Evolutionary conservation across 2,329 filamentous ascomycete species (phyloP).

Genomic region (Thielaviopsis musarum): DNA sequence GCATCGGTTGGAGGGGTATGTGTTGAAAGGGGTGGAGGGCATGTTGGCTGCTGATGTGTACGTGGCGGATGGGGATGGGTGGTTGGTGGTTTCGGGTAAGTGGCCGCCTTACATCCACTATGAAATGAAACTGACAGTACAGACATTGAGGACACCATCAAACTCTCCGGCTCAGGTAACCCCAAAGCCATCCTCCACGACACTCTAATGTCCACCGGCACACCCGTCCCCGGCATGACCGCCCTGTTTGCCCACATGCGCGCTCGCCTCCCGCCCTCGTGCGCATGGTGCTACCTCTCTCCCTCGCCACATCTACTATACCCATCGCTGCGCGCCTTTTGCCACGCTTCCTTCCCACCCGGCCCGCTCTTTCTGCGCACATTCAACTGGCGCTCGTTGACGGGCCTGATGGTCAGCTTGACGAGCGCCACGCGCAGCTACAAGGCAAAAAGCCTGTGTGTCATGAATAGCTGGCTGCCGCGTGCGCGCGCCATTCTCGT

Average conservation of each 20-base stretch:
- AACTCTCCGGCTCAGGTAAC: constrained; percentile 68
- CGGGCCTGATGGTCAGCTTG: constrained; percentile 61
- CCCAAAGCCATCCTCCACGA: constrained; percentile 64
- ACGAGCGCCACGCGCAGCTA: constrained; percentile 72
- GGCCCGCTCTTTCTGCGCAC: constrained; percentile 77
- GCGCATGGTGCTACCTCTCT: constrained; percentile 83
- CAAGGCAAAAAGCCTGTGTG: constrained; percentile 64
- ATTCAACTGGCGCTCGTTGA: constrained; percentile 68
- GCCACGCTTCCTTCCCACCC: constrained; percentile 50
- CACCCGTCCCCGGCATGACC: constrained; percentile 64
- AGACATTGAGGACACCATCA: constrained; percentile 95
- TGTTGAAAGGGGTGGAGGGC: constrained; percentile 36
- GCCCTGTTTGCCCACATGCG: constrained; percentile 59
- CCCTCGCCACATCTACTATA: constrained; percentile 93
- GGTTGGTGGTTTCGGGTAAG: constrained; percentile 62
- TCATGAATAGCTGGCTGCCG: constrained; percentile 66
- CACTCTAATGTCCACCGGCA: constrained; percentile 65
- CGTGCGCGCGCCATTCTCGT: constrained; percentile 64
- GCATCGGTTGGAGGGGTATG: constrained; percentile 28
- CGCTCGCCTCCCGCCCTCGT: constrained; percentile 32
- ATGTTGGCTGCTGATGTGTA: constrained; percentile 49
- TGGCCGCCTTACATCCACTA: neutral
- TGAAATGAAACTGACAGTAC: constrained; percentile 12
- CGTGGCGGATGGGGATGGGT: constrained; percentile 62
- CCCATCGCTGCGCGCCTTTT: constrained; percentile 64